phyloP scores from a whole-genome alignment of 352 stramenopile species.

The Hyaloperonospora brassicae region DNA sequence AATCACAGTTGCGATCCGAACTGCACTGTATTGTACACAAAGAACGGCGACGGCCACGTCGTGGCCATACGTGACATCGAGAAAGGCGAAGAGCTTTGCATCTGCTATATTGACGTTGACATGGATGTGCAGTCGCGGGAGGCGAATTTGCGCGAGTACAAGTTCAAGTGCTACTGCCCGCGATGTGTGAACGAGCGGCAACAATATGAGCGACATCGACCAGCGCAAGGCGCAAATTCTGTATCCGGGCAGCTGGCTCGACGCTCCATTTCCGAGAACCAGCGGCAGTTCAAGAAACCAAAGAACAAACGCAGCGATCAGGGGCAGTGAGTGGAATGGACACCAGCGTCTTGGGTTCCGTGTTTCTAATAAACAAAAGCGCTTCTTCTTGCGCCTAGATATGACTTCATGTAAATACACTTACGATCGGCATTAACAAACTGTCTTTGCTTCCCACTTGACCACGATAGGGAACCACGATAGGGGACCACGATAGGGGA shows the following conservation, averaged over 20 bases:
- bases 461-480: neutral
- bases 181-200: slow-evolving; percentile 36
- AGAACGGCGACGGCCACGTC: slow-evolving; percentile 57
- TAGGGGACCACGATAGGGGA: neutral
- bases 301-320: slow-evolving; percentile 12
- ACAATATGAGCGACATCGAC: slow-evolving; percentile 12
- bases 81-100: slow-evolving; percentile 89
- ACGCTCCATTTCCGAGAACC: neutral
- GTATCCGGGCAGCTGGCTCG: slow-evolving; percentile 1
- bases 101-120: slow-evolving; percentile 91
- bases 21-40: slow-evolving; percentile 85
- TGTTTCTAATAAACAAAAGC: slow-evolving; percentile 5
- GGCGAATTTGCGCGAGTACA: slow-evolving; percentile 61
- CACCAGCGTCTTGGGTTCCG: slow-evolving; percentile 1
- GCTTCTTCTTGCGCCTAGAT: slow-evolving; percentile 9
- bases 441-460: too few species aligned
- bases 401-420: slow-evolving; percentile 1
- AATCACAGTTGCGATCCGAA: slow-evolving; percentile 95
- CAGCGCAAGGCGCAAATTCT: slow-evolving; percentile 1
- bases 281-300: slow-evolving; percentile 10
- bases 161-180: slow-evolving; percentile 68
- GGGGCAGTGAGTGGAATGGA: slow-evolving; percentile 11
- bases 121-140: slow-evolving; percentile 64
- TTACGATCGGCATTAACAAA: neutral
- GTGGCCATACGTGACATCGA: slow-evolving; percentile 63